Evolutionary conservation across 129 eudicot genomes (phyloP).

Genomic region (Ambrosia artemisiifolia): DNA sequence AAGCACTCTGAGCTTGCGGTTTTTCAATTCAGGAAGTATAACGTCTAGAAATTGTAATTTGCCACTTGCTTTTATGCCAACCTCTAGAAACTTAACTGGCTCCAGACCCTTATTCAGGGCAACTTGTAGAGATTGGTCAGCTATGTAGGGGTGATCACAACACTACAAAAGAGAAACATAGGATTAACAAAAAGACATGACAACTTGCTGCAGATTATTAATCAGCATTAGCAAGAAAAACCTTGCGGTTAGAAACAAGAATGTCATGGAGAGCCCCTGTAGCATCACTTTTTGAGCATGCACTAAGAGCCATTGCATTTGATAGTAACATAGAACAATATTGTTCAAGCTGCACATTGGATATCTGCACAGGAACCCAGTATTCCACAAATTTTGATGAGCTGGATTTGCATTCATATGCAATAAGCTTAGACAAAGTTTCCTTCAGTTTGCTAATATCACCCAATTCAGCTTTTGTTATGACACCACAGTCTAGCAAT

Average conservation of each 20-base stretch:
- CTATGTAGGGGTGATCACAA: conserved; percentile 90
- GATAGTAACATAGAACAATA: conserved; percentile 73
- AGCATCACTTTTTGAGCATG: conserved; percentile 51
- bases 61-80: conserved; percentile 88
- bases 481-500: conserved; percentile 44
- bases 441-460: conserved; percentile 52
- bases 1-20: conserved; percentile 53
- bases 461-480: conserved; percentile 26
- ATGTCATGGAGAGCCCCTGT: conserved; percentile 64
- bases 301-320: conserved; percentile 55
- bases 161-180: conserved; percentile 46
- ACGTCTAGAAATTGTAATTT: conserved; percentile 70
- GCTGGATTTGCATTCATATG: conserved; percentile 40
- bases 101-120: conserved; percentile 44
- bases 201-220: conserved; percentile 5
- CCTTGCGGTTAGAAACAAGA: conserved; percentile 75
- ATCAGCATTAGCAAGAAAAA: conserved; percentile 20
- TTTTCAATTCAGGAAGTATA: conserved; percentile 57
- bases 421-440: conserved; percentile 38
- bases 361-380: conserved; percentile 83
- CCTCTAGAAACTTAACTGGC: conserved; percentile 39
- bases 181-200: conserved; percentile 23
- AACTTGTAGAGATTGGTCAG: conserved; percentile 50
- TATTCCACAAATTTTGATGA: conserved; percentile 62
- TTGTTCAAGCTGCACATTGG: conserved; percentile 89